These are phyloP conservation scores for Cinnamomum chago DNA, from an alignment of 164 flowering plant species.

Conservation along the genomic window DNA sequence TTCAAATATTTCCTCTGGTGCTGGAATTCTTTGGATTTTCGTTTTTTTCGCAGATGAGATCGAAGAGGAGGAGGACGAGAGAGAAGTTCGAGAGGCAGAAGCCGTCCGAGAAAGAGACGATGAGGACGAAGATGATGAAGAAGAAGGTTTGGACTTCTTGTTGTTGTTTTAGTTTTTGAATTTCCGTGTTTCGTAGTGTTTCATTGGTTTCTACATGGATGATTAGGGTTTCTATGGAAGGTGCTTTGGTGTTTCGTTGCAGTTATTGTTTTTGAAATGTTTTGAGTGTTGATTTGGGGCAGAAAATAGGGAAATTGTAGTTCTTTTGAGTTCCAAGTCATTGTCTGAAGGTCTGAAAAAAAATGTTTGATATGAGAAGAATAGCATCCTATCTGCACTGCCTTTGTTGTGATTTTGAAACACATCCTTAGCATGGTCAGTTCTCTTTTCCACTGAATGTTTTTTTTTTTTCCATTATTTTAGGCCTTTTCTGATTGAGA, in stretches of 20 bases:
- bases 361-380: no score
- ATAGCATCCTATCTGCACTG: no score
- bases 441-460: no score
- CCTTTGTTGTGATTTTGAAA: no score
- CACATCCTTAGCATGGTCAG: no score
- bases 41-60: neutral
- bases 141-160: conserved; percentile 1
- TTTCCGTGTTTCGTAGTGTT: neutral
- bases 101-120: neutral
- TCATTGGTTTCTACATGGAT: neutral
- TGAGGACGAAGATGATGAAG: conserved; percentile 8
- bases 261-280: no score
- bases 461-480: no score
- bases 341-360: no score
- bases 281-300: no score
- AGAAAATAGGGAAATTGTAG: no score
- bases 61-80: conserved; percentile 5
- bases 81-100: conserved; percentile 2
- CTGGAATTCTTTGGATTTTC: neutral
- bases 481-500: no score
- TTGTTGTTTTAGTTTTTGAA: neutral
- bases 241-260: neutral
- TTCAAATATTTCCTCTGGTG: neutral
- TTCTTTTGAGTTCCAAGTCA: no score
- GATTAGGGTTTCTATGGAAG: neutral